These are phyloP conservation scores for Mycena chlorophos DNA, from an alignment of 768 basidiomycete species.

Conservation along the genomic window DNA sequence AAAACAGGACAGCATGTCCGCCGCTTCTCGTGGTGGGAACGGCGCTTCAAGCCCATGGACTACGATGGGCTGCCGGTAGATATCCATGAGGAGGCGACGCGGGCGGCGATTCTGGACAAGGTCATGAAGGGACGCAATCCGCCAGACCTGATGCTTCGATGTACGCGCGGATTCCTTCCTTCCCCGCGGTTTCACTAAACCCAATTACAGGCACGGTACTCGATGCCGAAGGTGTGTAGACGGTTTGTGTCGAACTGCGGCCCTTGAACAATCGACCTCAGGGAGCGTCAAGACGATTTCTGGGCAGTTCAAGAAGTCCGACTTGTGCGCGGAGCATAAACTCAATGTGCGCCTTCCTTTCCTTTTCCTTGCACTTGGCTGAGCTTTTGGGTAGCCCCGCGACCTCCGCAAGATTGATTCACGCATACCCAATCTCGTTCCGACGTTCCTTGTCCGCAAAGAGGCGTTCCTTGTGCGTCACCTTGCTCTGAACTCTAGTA, in stretches of 20 bases:
- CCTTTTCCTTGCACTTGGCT: slow-evolving; percentile 17
- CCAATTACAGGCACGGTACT: slow-evolving; percentile 71
- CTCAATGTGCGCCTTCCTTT: slow-evolving; percentile 69
- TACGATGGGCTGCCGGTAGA: slow-evolving; percentile 32
- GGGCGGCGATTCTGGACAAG: slow-evolving; percentile 76
- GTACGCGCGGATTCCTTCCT: slow-evolving; percentile 49
- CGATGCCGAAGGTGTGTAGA: slow-evolving; percentile 69
- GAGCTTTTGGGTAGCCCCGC: slow-evolving; percentile 67
- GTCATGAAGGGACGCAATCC: slow-evolving; percentile 87
- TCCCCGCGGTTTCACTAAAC: slow-evolving; percentile 16
- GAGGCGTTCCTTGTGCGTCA: slow-evolving; percentile 79
- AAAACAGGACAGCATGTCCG: background rate
- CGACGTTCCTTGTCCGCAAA: slow-evolving; percentile 87
- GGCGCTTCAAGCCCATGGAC: slow-evolving; percentile 31
- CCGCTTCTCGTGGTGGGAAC: slow-evolving; percentile 38
- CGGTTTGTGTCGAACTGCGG: slow-evolving; percentile 21
- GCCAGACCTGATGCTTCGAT: slow-evolving; percentile 86
- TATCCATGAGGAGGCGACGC: slow-evolving; percentile 67
- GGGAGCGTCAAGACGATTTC: slow-evolving; percentile 86
- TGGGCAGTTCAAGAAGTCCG: slow-evolving; percentile 87
- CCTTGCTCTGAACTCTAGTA: slow-evolving; percentile 2
- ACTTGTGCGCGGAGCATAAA: slow-evolving; percentile 83
- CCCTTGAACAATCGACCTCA: slow-evolving; percentile 31
- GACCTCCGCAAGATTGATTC: slow-evolving; percentile 97
- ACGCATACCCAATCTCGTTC: slow-evolving; percentile 88